Evolutionary conservation across 495 filamentous ascomycete species (phyloP), one percentile per base, ranked within the genome.

Genomic region (Penicillium verhagenii): DNA sequence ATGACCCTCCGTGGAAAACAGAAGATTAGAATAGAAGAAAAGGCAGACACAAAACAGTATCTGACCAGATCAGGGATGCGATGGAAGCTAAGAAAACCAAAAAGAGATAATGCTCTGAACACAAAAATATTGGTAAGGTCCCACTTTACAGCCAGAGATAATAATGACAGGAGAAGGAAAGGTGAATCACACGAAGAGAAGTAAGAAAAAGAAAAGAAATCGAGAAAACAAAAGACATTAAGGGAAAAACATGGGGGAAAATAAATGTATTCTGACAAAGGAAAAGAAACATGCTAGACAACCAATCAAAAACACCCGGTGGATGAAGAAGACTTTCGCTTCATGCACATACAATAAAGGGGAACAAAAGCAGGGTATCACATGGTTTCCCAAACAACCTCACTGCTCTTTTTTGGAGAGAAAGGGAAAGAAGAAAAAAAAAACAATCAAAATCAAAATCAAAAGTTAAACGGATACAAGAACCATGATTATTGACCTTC

Each of bases 351-450:
- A 68, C 67, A 47, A 56, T 61, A 62, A 60, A 43, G 37, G 40
- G 33, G 28, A 46, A 69, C 60, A 59, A 70, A 72, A 69, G 70
- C 66, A 74, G 72, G 75, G 72, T 78, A 76, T 76, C 73, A 74
- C 61, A 63, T 62, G 68, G 67, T 72, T 49, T 72, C 72, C 71
- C 72, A 76, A 76, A 69, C 65, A 72, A 64, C 64, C 66, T 70
- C 57, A 61, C 62, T 73, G 67, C 63, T 72, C 63, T 70, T 62
- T 70, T 64, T 49, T 35, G 48, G 19, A 29, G 28, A 39, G 26
- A 26, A 19, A 26, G 42, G 54, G 56, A 55, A 47, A 50, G 53
- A 55, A 47, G 57, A 58, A 53, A 16, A 44, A 38, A 45, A 47
- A 42, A 28, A n/a, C 10, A 40, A 43, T 23, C 49, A 52, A 24